Base-by-base conservation (phyloP, 2,329 filamentous ascomycete genomes). In the Cordyceps cateniannulata region DNA sequence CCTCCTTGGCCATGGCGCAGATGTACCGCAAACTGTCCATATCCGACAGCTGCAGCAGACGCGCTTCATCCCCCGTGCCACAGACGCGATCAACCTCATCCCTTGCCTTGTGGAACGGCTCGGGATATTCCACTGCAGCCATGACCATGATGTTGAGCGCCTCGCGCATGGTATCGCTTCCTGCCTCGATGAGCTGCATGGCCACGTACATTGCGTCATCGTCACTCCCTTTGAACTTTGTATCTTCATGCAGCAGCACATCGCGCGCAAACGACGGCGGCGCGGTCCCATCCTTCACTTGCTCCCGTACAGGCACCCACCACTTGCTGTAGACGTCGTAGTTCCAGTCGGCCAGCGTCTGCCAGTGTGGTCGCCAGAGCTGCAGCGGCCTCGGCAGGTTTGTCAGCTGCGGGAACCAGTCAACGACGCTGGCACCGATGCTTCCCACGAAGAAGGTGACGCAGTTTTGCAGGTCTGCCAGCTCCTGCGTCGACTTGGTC, bases 1-100 rank as follows among this genome's bases (percentile, higher is more conserved):
- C 71, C 65, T 82, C 79, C 63, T 80, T 79, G 47, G 76, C 72
- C 35, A 75, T 71, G 1, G 77, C 78, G 25, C 73, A 74, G 22
- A 77, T 72, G 42, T 76, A 77, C 2, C 72, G 73, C 45, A 81
- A 62, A 2, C 69, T 68, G 1, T 72, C 66, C 65, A 76, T 70
- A 60, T 81, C 77, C 7, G 68, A 64, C 42, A 78, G 69, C 4
- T 62, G 66, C 0, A 78, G 77, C n/a, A 80, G 66, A 1, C 75
- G 70, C 25, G 66, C 66, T 0, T 70, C 67, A 49, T 49, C 18
- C 27, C 24, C 25, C n/a, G 70, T 66, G 12, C 74, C 76, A 51
- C 75, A 77, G 9, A 80, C 71, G 20, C 65, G 63, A 63, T 81
- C 79, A 12, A 82, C 65, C 60, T 79, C 75, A 38, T 71, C 71